Base-by-base conservation (phyloP, 805 yeast species). In the Nematodospora valgi region DNA sequence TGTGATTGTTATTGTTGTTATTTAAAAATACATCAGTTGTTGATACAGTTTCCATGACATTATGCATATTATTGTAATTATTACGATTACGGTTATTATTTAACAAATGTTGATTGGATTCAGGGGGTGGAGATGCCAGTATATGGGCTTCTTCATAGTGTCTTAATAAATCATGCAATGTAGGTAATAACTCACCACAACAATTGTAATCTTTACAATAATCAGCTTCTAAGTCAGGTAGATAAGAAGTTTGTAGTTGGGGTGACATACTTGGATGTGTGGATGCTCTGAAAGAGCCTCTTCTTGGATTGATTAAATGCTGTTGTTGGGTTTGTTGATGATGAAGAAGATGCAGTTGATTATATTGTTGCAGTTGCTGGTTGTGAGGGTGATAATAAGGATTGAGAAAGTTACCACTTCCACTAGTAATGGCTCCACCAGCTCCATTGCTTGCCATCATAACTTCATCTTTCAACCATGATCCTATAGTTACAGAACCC, bases 71-170 rank as follows among this genome's bases (percentile, higher is more conserved):
- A 45, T 62, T 64, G 43, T 61, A 46, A 43, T 56, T 56, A 44
- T 56, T 59, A 30, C 67, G 51, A 37, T 54, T 53, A 41, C 68
- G 49, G 37, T 48, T 52, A 14, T 57, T 46, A 40, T 54, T 55
- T 30, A 56, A 39, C 27, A 60, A 46, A 20, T 32, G 35, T 38
- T 58, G 64, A 33, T 53, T 51, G 37, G 48, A 53, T 37, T 61
- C 64, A 18, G 55, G 46, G 24, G 76, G 76, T 3, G 76, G 76
- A 27, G 75, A 72, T 25, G 73, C 70, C 44, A 68, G 67, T 39
- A 93, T 89, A 62, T 93, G 98, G 30, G 93, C 87, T 60, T 93
- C 98, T 57, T 93, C 98, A 58, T 93, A 93, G 59, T 93, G 98
- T 49, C 93, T 78, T 44, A 93, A 70, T 42, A 93, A 69, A 57